Percentiles rank a stretch among this genome's conserved stretches.
Conservation (phyloP, 345 rosid species). For the Raphanus raphanistrum region DNA sequence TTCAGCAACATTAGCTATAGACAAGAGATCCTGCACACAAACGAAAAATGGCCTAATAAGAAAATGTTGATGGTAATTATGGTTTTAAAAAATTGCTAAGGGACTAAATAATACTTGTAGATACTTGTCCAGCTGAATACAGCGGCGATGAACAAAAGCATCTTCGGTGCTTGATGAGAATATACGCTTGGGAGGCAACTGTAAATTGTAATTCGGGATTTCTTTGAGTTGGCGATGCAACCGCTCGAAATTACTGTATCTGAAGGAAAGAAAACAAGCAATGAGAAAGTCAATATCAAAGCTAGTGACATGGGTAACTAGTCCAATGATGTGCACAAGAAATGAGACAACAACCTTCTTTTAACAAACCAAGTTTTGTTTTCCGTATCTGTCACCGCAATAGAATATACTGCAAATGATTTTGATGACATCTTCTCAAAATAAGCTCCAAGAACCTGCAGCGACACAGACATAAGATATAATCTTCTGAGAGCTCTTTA, state of each 20-base stretch:
- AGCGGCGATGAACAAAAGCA: conserved; percentile 96
- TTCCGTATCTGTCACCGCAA: conserved; percentile 88
- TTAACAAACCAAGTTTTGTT: conserved; percentile 87
- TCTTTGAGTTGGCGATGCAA: conserved; percentile 93
- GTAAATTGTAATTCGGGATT: conserved; percentile 92
- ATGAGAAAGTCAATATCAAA: conserved; percentile 13
- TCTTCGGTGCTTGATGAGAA: conserved; percentile 99
- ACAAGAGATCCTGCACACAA: conserved; percentile 77
- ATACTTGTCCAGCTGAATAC: conserved; percentile 94
- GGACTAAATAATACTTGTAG: conserved; percentile 59
- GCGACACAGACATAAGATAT: conserved; percentile 25
- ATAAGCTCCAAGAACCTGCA: conserved; percentile 92
- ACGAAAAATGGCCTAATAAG: background rate
- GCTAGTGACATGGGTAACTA: conserved; percentile 14
- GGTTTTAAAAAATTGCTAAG: conserved; percentile 5
- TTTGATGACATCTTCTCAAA: conserved; percentile 92
- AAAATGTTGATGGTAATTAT: conserved; percentile 22
- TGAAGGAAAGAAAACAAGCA: conserved; percentile 41
- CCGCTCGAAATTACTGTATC: conserved; percentile 96
- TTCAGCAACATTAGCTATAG: conserved; percentile 97
- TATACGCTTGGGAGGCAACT: conserved; percentile 97
- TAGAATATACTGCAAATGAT: conserved; percentile 97
- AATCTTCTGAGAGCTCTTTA: conserved; percentile 16
- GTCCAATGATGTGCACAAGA: conserved; percentile 20
- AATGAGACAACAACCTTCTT: conserved; percentile 73